phyloP scores from a whole-genome alignment of 495 filamentous ascomycete species.

The Xylaria grammica region DNA sequence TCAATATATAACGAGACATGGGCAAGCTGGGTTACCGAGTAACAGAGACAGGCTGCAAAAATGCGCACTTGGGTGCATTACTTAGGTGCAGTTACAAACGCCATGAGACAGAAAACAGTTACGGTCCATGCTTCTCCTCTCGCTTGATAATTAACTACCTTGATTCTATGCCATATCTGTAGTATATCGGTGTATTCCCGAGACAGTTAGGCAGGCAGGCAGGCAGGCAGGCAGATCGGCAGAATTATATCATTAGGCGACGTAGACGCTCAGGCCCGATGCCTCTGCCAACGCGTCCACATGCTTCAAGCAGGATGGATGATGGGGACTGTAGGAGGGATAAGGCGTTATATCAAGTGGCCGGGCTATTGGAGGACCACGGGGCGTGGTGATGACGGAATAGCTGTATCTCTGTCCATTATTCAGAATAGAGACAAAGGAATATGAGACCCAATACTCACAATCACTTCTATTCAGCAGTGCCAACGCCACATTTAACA shows the following conservation, averaged over 20 bases:
- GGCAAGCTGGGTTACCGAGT: neutral
- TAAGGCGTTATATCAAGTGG: neutral
- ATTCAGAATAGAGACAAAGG: conserved; percentile 11
- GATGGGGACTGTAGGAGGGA: neutral
- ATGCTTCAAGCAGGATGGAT: neutral
- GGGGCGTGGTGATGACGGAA: neutral
- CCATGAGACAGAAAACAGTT: conserved; percentile 22
- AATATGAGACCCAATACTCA: conserved; percentile 4
- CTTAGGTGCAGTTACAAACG: conserved; percentile 14
- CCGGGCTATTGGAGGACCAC: neutral
- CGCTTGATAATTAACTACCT: conserved; percentile 2
- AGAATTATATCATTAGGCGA: neutral
- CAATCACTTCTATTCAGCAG: neutral
- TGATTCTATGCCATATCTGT: conserved; percentile 16
- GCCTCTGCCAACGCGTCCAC: neutral
- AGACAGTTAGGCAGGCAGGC: conserved; percentile 15
- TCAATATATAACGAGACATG: neutral
- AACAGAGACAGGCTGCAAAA: neutral
- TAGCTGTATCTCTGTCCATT: conserved; percentile 2
- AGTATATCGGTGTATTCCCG: conserved; percentile 14
- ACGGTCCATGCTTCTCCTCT: neutral
- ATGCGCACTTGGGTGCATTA: neutral
- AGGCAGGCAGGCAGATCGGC: too few relatives aligned
- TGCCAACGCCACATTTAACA: neutral
- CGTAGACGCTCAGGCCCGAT: neutral